Conservation (phyloP, 208 protist species). For the Trypanosoma lewisi region DNA sequence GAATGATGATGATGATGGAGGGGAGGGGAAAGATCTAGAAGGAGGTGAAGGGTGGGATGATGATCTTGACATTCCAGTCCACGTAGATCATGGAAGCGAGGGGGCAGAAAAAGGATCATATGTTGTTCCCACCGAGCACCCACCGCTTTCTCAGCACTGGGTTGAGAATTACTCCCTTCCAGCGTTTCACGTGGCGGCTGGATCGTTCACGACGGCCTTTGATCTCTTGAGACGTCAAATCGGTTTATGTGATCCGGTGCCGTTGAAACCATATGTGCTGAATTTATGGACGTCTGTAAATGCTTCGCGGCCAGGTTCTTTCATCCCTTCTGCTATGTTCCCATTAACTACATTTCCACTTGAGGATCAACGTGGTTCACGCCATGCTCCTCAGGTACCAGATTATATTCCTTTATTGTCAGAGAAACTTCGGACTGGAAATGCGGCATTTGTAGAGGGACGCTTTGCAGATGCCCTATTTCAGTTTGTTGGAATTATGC, state of each 20-base stretch:
- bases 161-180: conserved; percentile 75
- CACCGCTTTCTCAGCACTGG: conserved; percentile 76
- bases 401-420: conserved; percentile 73
- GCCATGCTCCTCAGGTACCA: conserved; percentile 41
- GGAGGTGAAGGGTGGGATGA: conserved; percentile 64
- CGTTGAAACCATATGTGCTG: conserved; percentile 90
- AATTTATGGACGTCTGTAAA: conserved; percentile 76
- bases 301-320: conserved; percentile 37
- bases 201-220: conserved; percentile 93
- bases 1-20: background rate
- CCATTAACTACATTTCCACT: conserved; percentile 37
- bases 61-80: conserved; percentile 75
- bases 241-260: conserved; percentile 88
- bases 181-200: conserved; percentile 94
- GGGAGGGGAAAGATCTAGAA: conserved; percentile 6
- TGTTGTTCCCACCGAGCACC: conserved; percentile 56
- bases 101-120: conserved; percentile 16
- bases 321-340: conserved; percentile 40
- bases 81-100: conserved; percentile 15
- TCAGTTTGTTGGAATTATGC: conserved; percentile 84
- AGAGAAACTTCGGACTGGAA: conserved; percentile 66
- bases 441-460: conserved; percentile 85
- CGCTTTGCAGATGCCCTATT: conserved; percentile 88
- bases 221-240: conserved; percentile 87
- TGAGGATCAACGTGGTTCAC: conserved; percentile 37